These are phyloP conservation scores for Cercospora sp. DNA, from an alignment of 2,329 filamentous ascomycete genomes.

Conservation along the genomic window DNA sequence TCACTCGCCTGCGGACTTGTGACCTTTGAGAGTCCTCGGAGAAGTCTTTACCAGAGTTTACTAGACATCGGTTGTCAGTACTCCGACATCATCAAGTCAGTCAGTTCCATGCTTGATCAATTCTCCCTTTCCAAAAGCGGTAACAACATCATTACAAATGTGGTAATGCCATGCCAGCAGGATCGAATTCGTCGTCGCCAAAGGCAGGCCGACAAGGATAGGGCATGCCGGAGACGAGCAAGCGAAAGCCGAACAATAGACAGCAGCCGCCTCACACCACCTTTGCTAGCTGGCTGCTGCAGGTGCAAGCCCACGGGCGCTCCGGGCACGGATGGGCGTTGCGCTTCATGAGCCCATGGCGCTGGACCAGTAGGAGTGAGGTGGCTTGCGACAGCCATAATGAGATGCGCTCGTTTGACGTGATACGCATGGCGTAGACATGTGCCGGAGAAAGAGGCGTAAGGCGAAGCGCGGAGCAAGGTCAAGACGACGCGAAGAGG, in stretches of 20 bases:
- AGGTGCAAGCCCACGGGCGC: constrained; percentile 4
- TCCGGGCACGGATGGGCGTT: background rate
- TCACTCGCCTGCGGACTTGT: background rate
- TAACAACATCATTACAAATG: background rate
- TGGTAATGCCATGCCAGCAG: background rate
- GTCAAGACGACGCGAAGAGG: background rate
- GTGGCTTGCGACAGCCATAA: background rate
- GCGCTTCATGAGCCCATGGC: background rate
- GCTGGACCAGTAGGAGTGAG: constrained; percentile 1
- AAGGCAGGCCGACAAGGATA: background rate
- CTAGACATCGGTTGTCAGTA: background rate
- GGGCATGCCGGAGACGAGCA: background rate
- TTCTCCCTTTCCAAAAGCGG: background rate
- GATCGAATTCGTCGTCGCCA: background rate
- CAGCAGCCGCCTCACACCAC: background rate
- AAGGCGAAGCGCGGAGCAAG: background rate
- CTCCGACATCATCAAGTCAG: background rate
- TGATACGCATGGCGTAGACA: constrained; percentile 2
- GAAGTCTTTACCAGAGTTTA: background rate
- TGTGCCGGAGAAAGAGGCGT: constrained; percentile 6
- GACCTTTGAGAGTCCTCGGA: background rate
- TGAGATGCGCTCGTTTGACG: background rate
- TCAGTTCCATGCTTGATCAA: background rate
- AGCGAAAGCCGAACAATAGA: background rate
- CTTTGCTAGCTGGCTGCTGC: background rate